Evolutionary conservation across 139 green algal species (phyloP), one percentile per base, ranked within the genome.

Genomic region (Volvox reticuliferus): DNA sequence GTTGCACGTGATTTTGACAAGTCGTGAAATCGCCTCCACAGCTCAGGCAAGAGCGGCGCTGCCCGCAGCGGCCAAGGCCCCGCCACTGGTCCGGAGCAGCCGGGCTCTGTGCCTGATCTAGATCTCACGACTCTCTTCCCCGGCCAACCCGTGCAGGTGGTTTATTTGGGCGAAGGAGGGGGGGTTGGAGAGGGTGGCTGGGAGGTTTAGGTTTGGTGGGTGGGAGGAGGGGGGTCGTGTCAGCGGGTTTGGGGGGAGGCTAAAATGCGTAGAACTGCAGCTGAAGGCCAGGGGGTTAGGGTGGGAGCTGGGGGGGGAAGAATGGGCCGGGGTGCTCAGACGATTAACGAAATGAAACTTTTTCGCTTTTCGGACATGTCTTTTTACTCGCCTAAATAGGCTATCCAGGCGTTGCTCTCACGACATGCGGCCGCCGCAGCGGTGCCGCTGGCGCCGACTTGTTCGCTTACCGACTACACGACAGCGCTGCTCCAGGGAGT

Each of bases 401-500:
- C 85, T 30, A 67, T 73, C n/a, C 85, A 82, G 44, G 16, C 69
- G 37, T 50, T 89, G 85, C 85, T 89, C n/a, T 33, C 69, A 3
- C 85, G 85, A 24, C 85, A 89, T 68, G 69, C 37, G 65, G 37
- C 85, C 36, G 69, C 69, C 18, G 85, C 84, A 21, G 16, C 75
- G 24, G 21, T 28, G 20, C 61, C 87, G 2, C 76, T 55, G 26
- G 21, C 69, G 2, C 44, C 71, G 21, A 68, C 19, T 21, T 79
- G 33, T 77, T 18, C 65, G 2, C 35, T 86, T 9, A 78, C 71
- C 2, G 86, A 86, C 55, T 32, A 28, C 69, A 86, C 82, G 12
- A 68, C 50, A 33, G 44, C 92, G 77, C 81, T 95, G 36, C 77
- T 97, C 80, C 88, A 93, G 1, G 88, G 90, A 16, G 81, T 97